Base-by-base conservation (phyloP, 1,284 basidiomycete species). In the Stygiomarasmius scandens region DNA sequence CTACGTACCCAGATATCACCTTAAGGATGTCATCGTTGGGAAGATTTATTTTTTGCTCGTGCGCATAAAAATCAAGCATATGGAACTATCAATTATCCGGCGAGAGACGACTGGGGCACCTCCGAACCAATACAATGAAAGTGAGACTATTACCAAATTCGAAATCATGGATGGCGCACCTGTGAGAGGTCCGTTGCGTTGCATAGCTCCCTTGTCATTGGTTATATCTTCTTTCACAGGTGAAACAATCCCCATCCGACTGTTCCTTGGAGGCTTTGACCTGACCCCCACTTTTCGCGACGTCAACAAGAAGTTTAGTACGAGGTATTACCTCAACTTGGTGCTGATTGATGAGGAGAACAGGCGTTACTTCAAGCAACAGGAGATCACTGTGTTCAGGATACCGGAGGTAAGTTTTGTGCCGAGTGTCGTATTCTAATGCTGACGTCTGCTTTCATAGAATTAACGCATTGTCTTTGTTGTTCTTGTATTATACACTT, bases 1-100 rank as follows among this genome's bases (percentile, higher is more conserved):
- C n/a, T 49, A 24, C 14, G 32, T 24, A 55, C 45, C 32, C 60
- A 97, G 95, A 73, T 99, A 99, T 72, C 96, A 99, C 70, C 77
- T 99, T 60, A 99, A 98, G 75, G 97, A 99, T 71, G 96, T 98
- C 58, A 99, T 99, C 55, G 96, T 99, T 12, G 96, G 96, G 74
- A 98, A 98, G 80, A 98, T 99, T 70, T 98, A 97, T 79, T 99
- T 99, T 76, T 79, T 99, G 27, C 89, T 99, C 45, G 96, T 99
- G 6, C 89, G 96, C 59, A 98, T 99, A 83, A 98, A 99, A 82
- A 98, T 99, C 78, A 98, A 99, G 75, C 96, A 99, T 68, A 98
- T 98, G 96, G 97, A 99, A 70, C 82, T 99, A 19, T 97, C 95
- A 14, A 98, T 98, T 70, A 98, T 99, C 64, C 89, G 96, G 25